Evolutionary conservation across 2,329 filamentous ascomycete species (phyloP), one percentile per base, ranked within the genome.

Genomic region (Pseudocercospora pini-densiflorae): DNA sequence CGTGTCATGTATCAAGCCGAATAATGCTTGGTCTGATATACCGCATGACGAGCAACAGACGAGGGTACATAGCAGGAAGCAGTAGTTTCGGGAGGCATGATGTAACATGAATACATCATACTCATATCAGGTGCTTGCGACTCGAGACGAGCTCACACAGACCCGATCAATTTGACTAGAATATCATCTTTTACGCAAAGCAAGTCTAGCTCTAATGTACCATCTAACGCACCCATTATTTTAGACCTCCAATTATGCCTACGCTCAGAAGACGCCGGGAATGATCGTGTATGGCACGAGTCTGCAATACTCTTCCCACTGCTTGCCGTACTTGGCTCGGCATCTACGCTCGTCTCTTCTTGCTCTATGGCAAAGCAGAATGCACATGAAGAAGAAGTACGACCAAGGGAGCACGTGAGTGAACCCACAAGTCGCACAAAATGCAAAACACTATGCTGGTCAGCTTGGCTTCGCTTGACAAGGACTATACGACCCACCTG

Each of bases 341-440:
- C 69, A 71, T 33, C 69, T 51, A 27, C 64, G 51, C 53, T 71
- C 70, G 21, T 71, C 68, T 3, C 70, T 61, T 29, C 61, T 24
- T 10, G 59, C 62, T 27, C 70, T 59, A 47, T 68, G 68, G 8
- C 47, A 43, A 23, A 71, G 59, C 14, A 71, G 53, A 5, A 70
- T 62, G 27, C 33, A 62, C 70, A 71, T 70, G 59, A 59, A 71
- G 43, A 68, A 62, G 53, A 71, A 65, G 51, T 71, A 70, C 7
- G 65, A 67, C 66, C 68, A 71, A 12, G 70, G 70, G 53, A 71
- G 45, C 24, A 70, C 58, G 45, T 67, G 43, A 33, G 47, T 45
- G 57, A 70, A 65, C 14, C 68, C 70, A 45, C 70, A 71, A n/a
- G 70, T 70, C 19, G 64, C 68, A 47, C 68, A 71, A 53, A 67